Conservation (phyloP, 495 filamentous ascomycete genomes). For the Hyaloscypha finlandica region DNA sequence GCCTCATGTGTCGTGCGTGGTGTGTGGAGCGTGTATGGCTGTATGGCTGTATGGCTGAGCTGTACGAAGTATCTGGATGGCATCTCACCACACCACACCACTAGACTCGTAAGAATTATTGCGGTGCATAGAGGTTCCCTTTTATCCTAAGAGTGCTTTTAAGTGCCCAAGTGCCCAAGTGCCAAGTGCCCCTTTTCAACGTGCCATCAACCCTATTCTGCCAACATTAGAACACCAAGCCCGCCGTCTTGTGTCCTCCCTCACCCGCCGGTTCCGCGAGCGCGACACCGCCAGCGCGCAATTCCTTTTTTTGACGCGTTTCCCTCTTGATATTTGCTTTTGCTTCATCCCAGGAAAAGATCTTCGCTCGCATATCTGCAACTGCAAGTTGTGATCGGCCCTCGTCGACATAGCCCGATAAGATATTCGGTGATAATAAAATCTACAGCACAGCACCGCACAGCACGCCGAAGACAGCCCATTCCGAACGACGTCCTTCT, state of each 20-base stretch:
- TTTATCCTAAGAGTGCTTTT: no score
- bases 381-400: not conserved
- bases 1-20: not conserved
- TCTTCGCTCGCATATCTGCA: not conserved
- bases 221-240: not conserved
- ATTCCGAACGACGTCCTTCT: not conserved
- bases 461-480: not conserved
- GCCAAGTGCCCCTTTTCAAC: not conserved
- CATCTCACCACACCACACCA: not conserved
- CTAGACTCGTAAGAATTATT: not conserved
- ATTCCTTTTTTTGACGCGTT: conserved; percentile 1
- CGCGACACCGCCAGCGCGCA: not conserved
- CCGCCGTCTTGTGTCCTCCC: not conserved
- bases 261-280: not conserved
- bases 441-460: not conserved
- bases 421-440: not conserved
- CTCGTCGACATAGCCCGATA: not conserved
- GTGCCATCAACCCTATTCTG: not conserved
- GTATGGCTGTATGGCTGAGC: no score
- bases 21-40: not conserved
- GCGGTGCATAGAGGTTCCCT: not conserved
- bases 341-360: not conserved
- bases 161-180: no score
- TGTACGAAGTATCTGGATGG: no score
- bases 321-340: not conserved